A percentile compares a stretch with the other conserved stretches of the same genome.
These are phyloP conservation scores for Spencermartinsiella europaea DNA, from an alignment of 805 yeast genomes.

Conservation along the genomic window DNA sequence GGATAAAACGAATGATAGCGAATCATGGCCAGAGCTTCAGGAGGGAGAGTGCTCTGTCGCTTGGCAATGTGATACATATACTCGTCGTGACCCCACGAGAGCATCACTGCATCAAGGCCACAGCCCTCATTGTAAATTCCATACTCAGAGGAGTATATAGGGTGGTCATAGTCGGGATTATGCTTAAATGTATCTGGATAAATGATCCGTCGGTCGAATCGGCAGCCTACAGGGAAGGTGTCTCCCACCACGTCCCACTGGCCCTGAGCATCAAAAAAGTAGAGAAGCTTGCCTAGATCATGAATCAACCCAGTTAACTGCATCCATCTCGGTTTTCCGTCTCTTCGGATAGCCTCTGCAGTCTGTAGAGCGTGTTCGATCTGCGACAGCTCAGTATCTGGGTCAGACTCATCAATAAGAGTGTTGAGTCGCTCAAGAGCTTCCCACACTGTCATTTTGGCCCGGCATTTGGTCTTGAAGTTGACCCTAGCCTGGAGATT, in stretches of 20 bases:
- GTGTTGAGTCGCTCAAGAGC: slow-evolving; percentile 58
- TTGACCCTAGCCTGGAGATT: slow-evolving; percentile 67
- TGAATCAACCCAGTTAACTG: slow-evolving; percentile 69
- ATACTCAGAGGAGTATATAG: slow-evolving; percentile 58
- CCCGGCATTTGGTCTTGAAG: slow-evolving; percentile 62
- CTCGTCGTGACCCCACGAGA: slow-evolving; percentile 78
- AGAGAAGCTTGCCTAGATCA: slow-evolving; percentile 63
- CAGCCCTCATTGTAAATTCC: slow-evolving; percentile 62
- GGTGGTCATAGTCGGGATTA: slow-evolving; percentile 59
- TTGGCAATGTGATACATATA: slow-evolving; percentile 71
- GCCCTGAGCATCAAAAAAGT: slow-evolving; percentile 66
- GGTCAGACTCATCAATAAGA: slow-evolving; percentile 65
- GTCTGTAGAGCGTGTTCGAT: slow-evolving; percentile 73
- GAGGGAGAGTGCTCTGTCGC: slow-evolving; percentile 56
- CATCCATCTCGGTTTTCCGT: slow-evolving; percentile 69
- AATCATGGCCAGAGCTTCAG: slow-evolving; percentile 67
- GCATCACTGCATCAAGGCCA: slow-evolving; percentile 64
- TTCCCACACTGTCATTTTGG: slow-evolving; percentile 67
- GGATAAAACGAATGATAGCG: slow-evolving; percentile 73
- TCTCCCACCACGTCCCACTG: slow-evolving; percentile 83
- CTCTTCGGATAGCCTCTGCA: slow-evolving; percentile 66
- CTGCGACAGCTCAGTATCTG: slow-evolving; percentile 69
- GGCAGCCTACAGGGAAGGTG: slow-evolving; percentile 72
- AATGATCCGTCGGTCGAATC: slow-evolving; percentile 55
- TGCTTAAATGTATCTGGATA: slow-evolving; percentile 51